Percentiles rank a stretch among this genome's conserved stretches.
Evolutionary conservation across 306 rosid species (phyloP).

Genomic region (Carpinus viminea): DNA sequence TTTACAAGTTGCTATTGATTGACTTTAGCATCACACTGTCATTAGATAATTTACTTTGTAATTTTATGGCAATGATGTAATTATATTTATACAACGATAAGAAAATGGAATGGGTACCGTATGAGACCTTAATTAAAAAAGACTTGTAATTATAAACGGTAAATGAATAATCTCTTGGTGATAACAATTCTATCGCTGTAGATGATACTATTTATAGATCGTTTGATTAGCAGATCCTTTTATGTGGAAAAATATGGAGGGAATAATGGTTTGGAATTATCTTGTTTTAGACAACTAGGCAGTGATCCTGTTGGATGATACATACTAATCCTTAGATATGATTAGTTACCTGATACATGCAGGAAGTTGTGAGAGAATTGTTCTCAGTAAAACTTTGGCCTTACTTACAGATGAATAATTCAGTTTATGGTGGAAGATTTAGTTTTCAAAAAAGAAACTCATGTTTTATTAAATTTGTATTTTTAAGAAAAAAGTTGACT

Average conservation of each 20-base stretch:
- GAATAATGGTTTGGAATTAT: not conserved
- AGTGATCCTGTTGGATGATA: too few relatives aligned
- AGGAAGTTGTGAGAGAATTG: not conserved
- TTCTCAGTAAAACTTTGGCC: not conserved
- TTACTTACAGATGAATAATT: not conserved
- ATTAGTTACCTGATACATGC: not conserved
- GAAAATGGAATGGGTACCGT: not conserved
- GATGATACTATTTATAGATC: not conserved
- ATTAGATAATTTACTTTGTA: not conserved
- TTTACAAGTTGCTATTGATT: too few relatives aligned
- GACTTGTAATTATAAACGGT: not conserved
- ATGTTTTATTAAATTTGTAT: not conserved
- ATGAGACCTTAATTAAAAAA: not conserved
- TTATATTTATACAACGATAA: not conserved
- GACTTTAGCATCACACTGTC: not conserved
- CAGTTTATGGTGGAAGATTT: not conserved
- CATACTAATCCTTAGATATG: not conserved
- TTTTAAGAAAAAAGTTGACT: not conserved
- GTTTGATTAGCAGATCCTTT: not conserved
- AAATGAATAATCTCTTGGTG: not conserved
- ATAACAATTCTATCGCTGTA: too few relatives aligned
- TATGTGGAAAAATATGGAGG: not conserved
- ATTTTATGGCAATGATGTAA: not conserved
- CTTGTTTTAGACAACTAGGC: not conserved
- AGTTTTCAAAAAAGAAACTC: not conserved